Evolutionary conservation across 1,284 basidiomycete species (phyloP).

Genomic region (Pascua sp.): DNA sequence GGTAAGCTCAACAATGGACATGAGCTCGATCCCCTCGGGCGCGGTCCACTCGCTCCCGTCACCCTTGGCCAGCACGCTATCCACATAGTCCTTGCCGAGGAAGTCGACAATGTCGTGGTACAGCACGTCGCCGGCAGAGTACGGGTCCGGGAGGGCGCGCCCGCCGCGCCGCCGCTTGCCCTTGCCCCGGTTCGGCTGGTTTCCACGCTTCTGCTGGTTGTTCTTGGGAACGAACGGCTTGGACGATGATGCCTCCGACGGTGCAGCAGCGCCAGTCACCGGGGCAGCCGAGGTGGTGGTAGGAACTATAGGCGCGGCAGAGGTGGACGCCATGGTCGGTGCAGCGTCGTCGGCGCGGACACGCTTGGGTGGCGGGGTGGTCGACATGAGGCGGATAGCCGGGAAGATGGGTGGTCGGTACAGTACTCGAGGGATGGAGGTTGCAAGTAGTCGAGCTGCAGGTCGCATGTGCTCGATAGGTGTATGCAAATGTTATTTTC

Average conservation of each 20-base stretch:
- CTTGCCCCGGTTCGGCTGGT: conserved; percentile 14
- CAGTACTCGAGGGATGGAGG: too few species aligned
- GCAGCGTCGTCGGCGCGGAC: conserved; percentile 3
- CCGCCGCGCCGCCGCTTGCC: conserved; percentile 30
- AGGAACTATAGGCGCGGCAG: background rate
- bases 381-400: background rate
- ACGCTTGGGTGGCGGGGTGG: conserved; percentile 10
- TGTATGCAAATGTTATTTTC: too few species aligned
- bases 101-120: conserved; percentile 66
- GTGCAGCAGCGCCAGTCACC: background rate
- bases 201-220: background rate
- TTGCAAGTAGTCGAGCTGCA: too few species aligned
- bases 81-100: conserved; percentile 62
- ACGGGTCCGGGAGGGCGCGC: conserved; percentile 57
- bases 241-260: background rate
- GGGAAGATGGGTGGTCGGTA: too few species aligned
- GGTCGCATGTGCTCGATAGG: too few species aligned
- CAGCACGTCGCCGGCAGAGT: conserved; percentile 69
- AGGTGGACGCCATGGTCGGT: background rate
- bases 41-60: conserved; percentile 13
- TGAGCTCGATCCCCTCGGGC: conserved; percentile 51
- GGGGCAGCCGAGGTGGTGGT: background rate
- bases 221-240: background rate
- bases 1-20: conserved; percentile 64
- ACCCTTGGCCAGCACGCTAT: conserved; percentile 49